Evolutionary conservation across 2,329 filamentous ascomycete genomes (phyloP).

Genomic region (Paecilomyces dactylethromorphus): DNA sequence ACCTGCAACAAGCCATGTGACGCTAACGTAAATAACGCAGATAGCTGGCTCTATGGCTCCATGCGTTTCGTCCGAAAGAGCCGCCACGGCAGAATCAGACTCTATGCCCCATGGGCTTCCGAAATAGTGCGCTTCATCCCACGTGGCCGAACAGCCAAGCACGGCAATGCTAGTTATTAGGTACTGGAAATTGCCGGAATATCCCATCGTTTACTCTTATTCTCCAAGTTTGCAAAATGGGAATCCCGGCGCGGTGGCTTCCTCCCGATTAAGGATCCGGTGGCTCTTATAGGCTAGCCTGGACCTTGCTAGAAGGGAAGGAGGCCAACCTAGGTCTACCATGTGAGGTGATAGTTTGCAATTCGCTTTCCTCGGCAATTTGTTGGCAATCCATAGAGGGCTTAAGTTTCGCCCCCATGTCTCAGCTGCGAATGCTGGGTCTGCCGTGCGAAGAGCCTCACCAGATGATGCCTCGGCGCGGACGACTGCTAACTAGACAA

Average conservation of each 20-base stretch:
- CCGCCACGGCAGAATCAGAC: neutral
- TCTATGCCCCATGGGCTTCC: neutral
- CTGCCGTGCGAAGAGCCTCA: neutral
- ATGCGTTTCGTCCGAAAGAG: neutral
- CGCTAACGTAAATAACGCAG: too few species aligned
- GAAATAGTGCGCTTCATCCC: neutral
- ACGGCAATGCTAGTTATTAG: neutral
- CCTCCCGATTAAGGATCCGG: neutral
- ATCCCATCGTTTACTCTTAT: neutral
- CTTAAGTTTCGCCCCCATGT: neutral
- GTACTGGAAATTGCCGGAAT: neutral
- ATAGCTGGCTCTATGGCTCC: too few species aligned
- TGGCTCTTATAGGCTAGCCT: neutral
- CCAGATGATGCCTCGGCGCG: neutral
- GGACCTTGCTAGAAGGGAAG: neutral
- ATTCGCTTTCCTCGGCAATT: neutral
- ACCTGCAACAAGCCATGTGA: too few species aligned
- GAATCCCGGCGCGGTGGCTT: neutral
- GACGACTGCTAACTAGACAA: neutral
- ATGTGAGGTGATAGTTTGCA: neutral
- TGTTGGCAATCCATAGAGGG: neutral
- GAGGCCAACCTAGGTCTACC: neutral
- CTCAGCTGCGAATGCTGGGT: neutral
- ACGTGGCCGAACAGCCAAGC: neutral
- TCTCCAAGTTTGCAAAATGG: neutral